These are phyloP conservation scores for Diaporthe amygdali DNA, from an alignment of 2,329 filamentous ascomycete genomes.

Conservation along the genomic window DNA sequence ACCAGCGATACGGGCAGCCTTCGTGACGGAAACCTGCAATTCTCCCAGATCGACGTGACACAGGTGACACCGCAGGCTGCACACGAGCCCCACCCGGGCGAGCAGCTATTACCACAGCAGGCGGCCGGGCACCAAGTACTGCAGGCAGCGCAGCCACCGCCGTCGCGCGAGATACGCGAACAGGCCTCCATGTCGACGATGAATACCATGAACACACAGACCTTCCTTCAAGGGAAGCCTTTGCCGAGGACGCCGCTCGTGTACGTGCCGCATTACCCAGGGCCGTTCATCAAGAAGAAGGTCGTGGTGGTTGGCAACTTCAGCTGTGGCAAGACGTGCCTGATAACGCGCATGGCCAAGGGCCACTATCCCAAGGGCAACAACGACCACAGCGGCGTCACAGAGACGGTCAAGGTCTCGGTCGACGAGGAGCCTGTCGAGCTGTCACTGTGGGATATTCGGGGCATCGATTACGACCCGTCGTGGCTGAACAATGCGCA, in stretches of 20 bases:
- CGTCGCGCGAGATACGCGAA: not conserved
- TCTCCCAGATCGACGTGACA: slow-evolving; percentile 19
- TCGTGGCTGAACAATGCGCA: slow-evolving; percentile 22
- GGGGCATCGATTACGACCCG: slow-evolving; percentile 26
- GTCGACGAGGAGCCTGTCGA: slow-evolving; percentile 25
- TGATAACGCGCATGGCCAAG: slow-evolving; percentile 25
- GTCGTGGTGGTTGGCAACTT: slow-evolving; percentile 26
- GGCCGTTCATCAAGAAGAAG: slow-evolving; percentile 23
- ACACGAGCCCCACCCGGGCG: not conserved
- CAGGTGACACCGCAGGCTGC: slow-evolving; percentile 8
- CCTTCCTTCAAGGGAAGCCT: slow-evolving; percentile 18
- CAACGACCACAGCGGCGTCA: slow-evolving; percentile 4
- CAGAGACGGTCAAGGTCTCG: slow-evolving; percentile 16
- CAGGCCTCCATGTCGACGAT: slow-evolving; percentile 19
- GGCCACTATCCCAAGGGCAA: slow-evolving; percentile 20
- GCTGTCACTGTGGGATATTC: slow-evolving; percentile 24
- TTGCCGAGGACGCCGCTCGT: slow-evolving; percentile 22
- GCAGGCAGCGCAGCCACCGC: not conserved
- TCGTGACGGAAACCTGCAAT: slow-evolving; percentile 11
- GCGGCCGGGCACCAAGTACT: not conserved
- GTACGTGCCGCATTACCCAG: slow-evolving; percentile 20
- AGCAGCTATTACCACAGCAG: not conserved
- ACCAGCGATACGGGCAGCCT: slow-evolving; percentile 21
- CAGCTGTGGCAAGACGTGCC: slow-evolving; percentile 25
- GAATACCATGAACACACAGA: slow-evolving; percentile 17